Evolutionary conservation across 345 rosid genomes (phyloP).

Genomic region (Sisymbrium irio): DNA sequence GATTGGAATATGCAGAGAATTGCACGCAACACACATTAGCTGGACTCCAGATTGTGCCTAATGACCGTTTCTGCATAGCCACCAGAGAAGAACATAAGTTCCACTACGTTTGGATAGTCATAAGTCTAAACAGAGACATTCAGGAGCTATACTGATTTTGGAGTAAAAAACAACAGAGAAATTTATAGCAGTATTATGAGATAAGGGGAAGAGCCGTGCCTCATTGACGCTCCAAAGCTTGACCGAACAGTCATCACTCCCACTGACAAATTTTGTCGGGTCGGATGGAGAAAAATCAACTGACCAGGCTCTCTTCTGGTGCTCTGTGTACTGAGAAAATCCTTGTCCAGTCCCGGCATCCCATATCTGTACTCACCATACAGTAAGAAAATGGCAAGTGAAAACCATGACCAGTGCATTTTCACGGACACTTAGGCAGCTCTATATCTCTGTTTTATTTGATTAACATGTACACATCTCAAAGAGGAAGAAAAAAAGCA

Average conservation of each 20-base stretch:
- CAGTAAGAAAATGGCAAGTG: slow-evolving; percentile 25
- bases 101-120: background rate
- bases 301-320: slow-evolving; percentile 89
- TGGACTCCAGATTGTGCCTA: slow-evolving; percentile 63
- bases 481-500: background rate
- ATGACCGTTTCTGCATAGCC: slow-evolving; percentile 61
- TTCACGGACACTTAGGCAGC: slow-evolving; percentile 1
- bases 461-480: background rate
- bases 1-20: slow-evolving; percentile 63
- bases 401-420: slow-evolving; percentile 14
- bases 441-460: background rate
- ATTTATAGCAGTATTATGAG: background rate
- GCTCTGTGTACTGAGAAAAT: slow-evolving; percentile 64
- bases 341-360: slow-evolving; percentile 80
- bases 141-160: background rate
- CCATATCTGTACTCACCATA: slow-evolving; percentile 66
- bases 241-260: slow-evolving; percentile 87
- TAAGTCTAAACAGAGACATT: background rate
- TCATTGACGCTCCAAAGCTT: slow-evolving; percentile 89
- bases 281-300: slow-evolving; percentile 81
- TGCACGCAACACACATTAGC: slow-evolving; percentile 89
- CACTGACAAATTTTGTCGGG: slow-evolving; percentile 85
- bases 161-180: background rate
- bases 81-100: slow-evolving; percentile 17
- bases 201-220: slow-evolving; percentile 36